Evolutionary conservation across 176 grass and related monocot genomes (phyloP).

Genomic region (Oryza glumipatula): DNA sequence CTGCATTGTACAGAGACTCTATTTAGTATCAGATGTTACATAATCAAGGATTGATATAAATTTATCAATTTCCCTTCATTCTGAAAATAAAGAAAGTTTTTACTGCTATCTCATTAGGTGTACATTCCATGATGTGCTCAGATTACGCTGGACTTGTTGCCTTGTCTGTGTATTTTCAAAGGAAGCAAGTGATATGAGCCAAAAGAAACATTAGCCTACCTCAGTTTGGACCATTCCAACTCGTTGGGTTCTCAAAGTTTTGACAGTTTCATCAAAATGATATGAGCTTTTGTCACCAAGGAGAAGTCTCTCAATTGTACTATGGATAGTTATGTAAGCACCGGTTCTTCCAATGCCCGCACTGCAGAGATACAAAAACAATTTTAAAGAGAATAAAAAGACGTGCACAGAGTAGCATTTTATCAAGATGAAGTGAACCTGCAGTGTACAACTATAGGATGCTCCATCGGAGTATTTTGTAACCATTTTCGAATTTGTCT

Average conservation of each 20-base stretch:
- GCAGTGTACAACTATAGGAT: slow-evolving; percentile 88
- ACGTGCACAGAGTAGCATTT: not conserved
- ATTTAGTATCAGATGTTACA: not conserved
- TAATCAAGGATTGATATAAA: not conserved
- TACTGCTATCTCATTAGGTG: not conserved
- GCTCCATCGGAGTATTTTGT: slow-evolving; percentile 52
- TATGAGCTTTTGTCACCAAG: slow-evolving; percentile 74
- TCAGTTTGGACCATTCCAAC: slow-evolving; percentile 88
- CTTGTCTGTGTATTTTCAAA: not conserved
- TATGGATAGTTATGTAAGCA: slow-evolving; percentile 74
- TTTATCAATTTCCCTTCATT: not conserved
- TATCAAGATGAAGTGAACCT: slow-evolving; percentile 66
- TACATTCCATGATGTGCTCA: not conserved
- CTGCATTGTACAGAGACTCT: not conserved
- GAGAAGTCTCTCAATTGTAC: slow-evolving; percentile 85
- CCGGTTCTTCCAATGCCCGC: slow-evolving; percentile 97
- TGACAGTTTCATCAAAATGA: slow-evolving; percentile 66
- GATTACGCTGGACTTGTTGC: not conserved
- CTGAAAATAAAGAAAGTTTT: not conserved
- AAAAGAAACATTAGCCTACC: slow-evolving; percentile 44
- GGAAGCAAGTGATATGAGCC: not conserved
- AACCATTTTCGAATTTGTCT: slow-evolving; percentile 70
- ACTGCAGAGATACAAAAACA: slow-evolving; percentile 56
- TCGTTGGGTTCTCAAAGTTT: slow-evolving; percentile 76
- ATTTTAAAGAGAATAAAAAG: slow-evolving; percentile 28